Conservation (phyloP, 2,329 filamentous ascomycete species). For the Aureobasidium sp. region DNA sequence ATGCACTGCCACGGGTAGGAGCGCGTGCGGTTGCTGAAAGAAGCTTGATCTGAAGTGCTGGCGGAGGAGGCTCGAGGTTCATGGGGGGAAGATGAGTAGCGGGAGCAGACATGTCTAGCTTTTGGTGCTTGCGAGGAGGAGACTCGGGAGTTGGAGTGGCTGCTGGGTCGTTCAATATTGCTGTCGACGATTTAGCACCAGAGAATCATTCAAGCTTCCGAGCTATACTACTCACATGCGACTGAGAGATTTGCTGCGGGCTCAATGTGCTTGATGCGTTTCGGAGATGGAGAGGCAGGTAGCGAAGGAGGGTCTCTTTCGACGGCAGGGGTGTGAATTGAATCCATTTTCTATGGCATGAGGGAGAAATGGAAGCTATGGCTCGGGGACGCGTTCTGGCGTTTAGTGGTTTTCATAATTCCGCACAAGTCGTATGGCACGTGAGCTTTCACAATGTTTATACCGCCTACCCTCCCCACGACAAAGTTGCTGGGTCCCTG, state of each 20-base stretch:
- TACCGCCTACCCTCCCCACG: background rate
- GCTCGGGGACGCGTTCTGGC: background rate
- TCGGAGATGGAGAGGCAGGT: constrained; percentile 68
- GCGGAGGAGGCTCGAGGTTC: constrained; percentile 35
- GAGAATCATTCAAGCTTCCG: background rate
- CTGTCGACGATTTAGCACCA: constrained; percentile 18
- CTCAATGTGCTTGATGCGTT: constrained; percentile 64
- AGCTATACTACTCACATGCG: constrained; percentile 25
- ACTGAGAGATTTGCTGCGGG: constrained; percentile 32
- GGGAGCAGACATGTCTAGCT: constrained; percentile 14
- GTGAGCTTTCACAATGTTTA: background rate
- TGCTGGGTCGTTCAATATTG: constrained; percentile 31
- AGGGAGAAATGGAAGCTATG: background rate
- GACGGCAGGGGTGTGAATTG: constrained; percentile 26
- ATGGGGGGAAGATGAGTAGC: constrained; percentile 24
- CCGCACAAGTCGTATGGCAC: background rate
- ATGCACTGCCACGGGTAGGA: constrained; percentile 81
- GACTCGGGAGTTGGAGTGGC: constrained; percentile 29
- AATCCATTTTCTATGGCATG: constrained; percentile 22
- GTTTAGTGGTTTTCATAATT: no score
- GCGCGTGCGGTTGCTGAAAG: constrained; percentile 70
- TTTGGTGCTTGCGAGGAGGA: constrained; percentile 20
- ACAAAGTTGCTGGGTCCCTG: background rate
- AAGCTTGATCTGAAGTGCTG: constrained; percentile 80
- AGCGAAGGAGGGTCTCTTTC: constrained; percentile 49